Evolutionary conservation across 2,329 filamentous ascomycete species (phyloP), one percentile per base, ranked within the genome.

Genomic region (Colletotrichum camelliae): DNA sequence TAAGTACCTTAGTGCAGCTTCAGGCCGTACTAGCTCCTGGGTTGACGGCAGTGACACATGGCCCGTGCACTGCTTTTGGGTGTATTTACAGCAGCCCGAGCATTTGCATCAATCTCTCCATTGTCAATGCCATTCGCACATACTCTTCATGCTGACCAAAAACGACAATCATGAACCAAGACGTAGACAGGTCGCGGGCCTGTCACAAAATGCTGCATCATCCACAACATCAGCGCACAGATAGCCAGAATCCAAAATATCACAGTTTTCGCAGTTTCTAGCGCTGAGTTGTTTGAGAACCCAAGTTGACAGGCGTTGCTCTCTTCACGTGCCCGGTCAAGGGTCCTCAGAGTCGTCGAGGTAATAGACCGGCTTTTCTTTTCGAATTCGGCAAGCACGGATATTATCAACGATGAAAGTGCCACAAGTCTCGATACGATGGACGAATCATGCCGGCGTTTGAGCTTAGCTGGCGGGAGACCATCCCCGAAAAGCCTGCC

Each of bases 111-210:
- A 6, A 21, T 52, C 12, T 52, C 43, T 52, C n/a, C 43, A 21
- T 21, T 4, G 13, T 4, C n/a, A 21, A 48, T 12, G 5, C n/a
- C 39, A 48, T 5, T 12, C 10, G n/a, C 43, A 52, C 43, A 21
- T 13, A 7, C n/a, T 52, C 43, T 21, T 48, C 43, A 52, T 52
- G 43, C 70, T 24, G 70, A 74, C 74, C 74, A 65, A 5, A 64
- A 39, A 9, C 21, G 70, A 35, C 74, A 76, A 15, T 48, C 35
- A 21, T 76, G 74, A 16, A 76, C 57, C 48, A 76, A 35, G 27
- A 68, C 65, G n/a, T 76, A 76, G 18, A 37, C 31, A 21, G 57
- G 74, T 9, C 43, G 70, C 24, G 35, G 33, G 4, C 52, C 43
- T 18, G 35, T 35, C 29, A 9, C 21, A 8, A 33, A 7, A 12